Conservation (phyloP, 345 rosid genomes). For the Populus pruinosa region DNA sequence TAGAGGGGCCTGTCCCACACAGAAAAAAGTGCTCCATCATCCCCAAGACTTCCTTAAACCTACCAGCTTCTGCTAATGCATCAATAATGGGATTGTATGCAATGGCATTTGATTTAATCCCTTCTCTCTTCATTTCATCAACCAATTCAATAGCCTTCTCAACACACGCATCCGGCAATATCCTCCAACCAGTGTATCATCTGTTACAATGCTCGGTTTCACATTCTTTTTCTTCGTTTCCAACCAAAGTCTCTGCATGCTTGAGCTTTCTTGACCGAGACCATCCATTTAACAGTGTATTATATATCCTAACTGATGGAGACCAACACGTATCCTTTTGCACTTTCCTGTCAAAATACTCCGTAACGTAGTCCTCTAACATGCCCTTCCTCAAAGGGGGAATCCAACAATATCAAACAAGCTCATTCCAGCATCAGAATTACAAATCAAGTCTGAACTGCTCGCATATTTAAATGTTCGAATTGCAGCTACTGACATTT, state of each 20-base stretch:
- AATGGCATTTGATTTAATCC: conserved; percentile 52
- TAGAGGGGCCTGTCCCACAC: conserved; percentile 63
- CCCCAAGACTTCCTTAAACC: conserved; percentile 61
- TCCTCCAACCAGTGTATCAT: conserved; percentile 82
- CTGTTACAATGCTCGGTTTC: conserved; percentile 59
- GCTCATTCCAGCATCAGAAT: conserved; percentile 30
- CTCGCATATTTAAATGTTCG: conserved; percentile 59
- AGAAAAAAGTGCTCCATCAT: conserved; percentile 67
- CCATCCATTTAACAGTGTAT: conserved; percentile 82
- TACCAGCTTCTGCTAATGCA: conserved; percentile 68
- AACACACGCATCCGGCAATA: conserved; percentile 60
- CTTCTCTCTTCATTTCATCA: conserved; percentile 61
- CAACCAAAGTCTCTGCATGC: conserved; percentile 66
- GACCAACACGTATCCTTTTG: conserved; percentile 39
- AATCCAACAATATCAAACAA: conserved; percentile 77
- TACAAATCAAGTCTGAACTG: conserved; percentile 30
- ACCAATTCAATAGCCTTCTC: conserved; percentile 64
- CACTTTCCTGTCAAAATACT: conserved; percentile 40
- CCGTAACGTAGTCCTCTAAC: conserved; percentile 45
- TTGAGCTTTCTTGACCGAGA: conserved; percentile 59
- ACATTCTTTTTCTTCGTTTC: conserved; percentile 57
- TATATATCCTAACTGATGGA: conserved; percentile 58
- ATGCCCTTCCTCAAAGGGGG: conserved; percentile 76
- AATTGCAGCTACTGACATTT: conserved; percentile 61
- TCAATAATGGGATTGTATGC: conserved; percentile 72